Percentiles rank a stretch among this genome's conserved stretches.
These are phyloP conservation scores for Pterulicium gracile DNA, from an alignment of 1,284 basidiomycete genomes.

Conservation along the genomic window DNA sequence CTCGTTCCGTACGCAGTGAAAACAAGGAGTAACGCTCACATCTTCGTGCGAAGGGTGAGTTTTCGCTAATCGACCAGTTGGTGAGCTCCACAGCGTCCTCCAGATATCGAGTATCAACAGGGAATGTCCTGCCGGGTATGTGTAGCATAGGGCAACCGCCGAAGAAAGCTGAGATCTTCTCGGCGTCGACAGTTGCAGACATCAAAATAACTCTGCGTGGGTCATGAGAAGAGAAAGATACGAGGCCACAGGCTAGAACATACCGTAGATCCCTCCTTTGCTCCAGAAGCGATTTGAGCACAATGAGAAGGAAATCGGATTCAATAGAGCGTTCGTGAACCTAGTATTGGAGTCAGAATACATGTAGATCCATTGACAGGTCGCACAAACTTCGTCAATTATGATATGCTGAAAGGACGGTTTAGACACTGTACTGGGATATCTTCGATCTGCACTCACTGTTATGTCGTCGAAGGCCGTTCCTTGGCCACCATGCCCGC, in stretches of 20 bases:
- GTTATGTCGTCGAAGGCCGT: constrained; percentile 92
- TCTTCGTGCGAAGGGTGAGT: constrained; percentile 76
- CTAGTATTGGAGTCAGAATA: too few species aligned
- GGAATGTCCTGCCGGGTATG: constrained; percentile 96
- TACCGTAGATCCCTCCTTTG: constrained; percentile 81
- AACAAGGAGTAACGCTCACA: constrained; percentile 27
- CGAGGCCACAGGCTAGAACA: constrained; percentile 11
- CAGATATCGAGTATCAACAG: constrained; percentile 80
- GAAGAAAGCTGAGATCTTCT: constrained; percentile 92
- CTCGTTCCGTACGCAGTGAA: constrained; percentile 4
- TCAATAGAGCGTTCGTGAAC: constrained; percentile 96
- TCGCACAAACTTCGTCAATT: too few species aligned
- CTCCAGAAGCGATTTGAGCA: constrained; percentile 81
- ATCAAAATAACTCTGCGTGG: constrained; percentile 83
- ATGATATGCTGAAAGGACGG: constrained; percentile 2
- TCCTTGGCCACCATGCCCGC: constrained; percentile 51
- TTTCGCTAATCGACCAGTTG: constrained; percentile 78
- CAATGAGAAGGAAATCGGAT: constrained; percentile 94
- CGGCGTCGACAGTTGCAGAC: constrained; percentile 95
- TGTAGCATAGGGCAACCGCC: constrained; percentile 81
- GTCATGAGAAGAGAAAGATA: not conserved
- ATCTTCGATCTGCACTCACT: constrained; percentile 54
- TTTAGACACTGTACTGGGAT: too few species aligned
- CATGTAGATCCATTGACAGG: too few species aligned
- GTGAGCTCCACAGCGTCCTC: constrained; percentile 90